Conservation (phyloP, 1,284 basidiomycete genomes). For the Porphyrellus sp. region DNA sequence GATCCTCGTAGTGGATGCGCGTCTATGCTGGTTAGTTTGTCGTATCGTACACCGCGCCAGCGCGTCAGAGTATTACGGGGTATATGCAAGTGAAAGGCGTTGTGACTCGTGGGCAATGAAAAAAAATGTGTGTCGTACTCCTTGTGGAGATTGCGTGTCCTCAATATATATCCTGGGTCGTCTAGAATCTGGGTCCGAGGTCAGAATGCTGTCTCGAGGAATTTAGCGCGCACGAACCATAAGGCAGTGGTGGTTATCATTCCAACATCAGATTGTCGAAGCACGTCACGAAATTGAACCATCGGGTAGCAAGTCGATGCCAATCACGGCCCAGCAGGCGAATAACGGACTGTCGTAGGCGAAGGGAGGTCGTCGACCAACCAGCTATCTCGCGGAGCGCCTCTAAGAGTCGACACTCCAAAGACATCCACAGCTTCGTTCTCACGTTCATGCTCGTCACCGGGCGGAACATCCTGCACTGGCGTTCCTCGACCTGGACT, state of each 20-base stretch:
- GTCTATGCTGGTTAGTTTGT: neutral
- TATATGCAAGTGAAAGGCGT: neutral
- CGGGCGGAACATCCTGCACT: constrained; percentile 1
- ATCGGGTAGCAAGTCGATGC: neutral
- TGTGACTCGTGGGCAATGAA: neutral
- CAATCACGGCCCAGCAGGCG: neutral
- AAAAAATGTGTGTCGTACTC: neutral
- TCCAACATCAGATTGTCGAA: constrained; percentile 11
- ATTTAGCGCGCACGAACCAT: constrained; percentile 10
- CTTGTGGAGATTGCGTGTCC: neutral
- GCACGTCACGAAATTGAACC: neutral
- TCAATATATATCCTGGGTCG: constrained; percentile 1
- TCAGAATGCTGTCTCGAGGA: neutral
- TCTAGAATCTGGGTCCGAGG: constrained; percentile 9
- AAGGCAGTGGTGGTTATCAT: neutral
- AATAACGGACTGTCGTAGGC: neutral
- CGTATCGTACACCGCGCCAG: constrained; percentile 28
- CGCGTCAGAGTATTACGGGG: constrained; percentile 8
- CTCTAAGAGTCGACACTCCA: neutral
- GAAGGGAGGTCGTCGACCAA: constrained; percentile 3
- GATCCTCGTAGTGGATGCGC: neutral
- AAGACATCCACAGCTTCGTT: constrained; percentile 14
- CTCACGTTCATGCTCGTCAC: constrained; percentile 7
- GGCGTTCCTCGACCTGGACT: constrained; percentile 7
- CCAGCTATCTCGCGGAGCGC: constrained; percentile 12